Evolutionary conservation across 257 asterid species (phyloP).

Genomic region (Solanum tarijense): DNA sequence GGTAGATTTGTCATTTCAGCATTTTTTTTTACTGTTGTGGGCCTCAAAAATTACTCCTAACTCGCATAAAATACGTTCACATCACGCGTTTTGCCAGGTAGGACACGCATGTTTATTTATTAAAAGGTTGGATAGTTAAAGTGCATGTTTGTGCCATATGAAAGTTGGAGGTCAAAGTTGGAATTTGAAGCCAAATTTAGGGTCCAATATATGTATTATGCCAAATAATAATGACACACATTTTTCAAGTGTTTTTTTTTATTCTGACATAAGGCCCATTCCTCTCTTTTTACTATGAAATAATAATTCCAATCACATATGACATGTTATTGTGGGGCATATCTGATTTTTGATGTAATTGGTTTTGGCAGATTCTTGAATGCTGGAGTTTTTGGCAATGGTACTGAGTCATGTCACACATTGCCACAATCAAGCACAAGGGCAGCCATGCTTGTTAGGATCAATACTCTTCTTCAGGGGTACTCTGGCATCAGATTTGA

Average conservation of each 20-base stretch:
- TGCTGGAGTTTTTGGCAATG: slow-evolving; percentile 43
- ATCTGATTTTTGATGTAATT: neutral
- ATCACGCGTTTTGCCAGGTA: too few species aligned
- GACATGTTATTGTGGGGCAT: neutral
- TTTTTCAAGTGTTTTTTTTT: neutral
- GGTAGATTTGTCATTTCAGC: too few species aligned
- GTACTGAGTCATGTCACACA: slow-evolving; percentile 30
- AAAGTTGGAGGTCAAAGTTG: too few species aligned
- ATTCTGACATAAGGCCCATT: neutral
- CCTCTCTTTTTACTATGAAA: neutral
- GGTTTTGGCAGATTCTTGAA: slow-evolving; percentile 27
- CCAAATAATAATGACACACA: neutral
- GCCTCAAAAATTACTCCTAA: too few species aligned
- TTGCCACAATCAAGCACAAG: slow-evolving; percentile 40
- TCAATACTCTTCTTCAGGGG: slow-evolving; percentile 50
- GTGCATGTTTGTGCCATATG: too few species aligned
- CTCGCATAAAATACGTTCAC: too few species aligned
- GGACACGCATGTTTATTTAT: too few species aligned
- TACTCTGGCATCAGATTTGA: slow-evolving; percentile 49
- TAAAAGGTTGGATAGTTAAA: too few species aligned
- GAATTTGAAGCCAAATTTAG: too few species aligned
- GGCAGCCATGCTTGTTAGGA: slow-evolving; percentile 49
- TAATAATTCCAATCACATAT: neutral
- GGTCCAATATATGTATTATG: too few species aligned
- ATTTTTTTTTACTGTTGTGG: too few species aligned